These are phyloP conservation scores for Steccherinum ochraceum DNA, from an alignment of 768 basidiomycete genomes.

Conservation along the genomic window DNA sequence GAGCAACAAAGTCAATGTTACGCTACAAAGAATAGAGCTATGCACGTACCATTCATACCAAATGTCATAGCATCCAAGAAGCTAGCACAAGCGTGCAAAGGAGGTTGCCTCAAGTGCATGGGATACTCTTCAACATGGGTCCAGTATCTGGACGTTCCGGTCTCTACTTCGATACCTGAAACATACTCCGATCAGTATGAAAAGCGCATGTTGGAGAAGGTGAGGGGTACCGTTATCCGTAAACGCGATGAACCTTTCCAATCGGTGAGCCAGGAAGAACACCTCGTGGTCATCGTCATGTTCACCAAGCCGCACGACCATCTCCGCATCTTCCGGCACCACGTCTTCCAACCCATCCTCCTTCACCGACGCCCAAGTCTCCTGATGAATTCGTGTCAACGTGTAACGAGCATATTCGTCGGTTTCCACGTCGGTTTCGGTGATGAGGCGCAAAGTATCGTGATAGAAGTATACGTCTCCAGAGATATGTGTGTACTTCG, in stretches of 20 bases:
- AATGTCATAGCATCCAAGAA: background rate
- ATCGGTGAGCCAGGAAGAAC: background rate
- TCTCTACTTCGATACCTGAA: background rate
- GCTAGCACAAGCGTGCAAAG: background rate
- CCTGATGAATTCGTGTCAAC: too few species aligned
- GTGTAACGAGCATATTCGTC: background rate
- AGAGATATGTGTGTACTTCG: background rate
- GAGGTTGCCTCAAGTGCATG: background rate
- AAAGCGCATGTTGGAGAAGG: background rate
- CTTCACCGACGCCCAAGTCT: background rate
- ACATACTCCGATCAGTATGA: background rate
- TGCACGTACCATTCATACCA: background rate
- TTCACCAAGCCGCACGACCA: background rate
- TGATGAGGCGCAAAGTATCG: background rate
- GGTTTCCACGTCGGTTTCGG: background rate
- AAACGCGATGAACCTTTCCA: background rate
- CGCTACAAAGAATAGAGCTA: too few species aligned
- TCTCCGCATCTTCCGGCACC: background rate
- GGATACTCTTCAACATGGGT: background rate
- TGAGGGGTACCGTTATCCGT: too few species aligned
- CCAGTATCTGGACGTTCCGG: background rate
- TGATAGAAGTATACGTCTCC: background rate
- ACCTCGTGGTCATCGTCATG: background rate
- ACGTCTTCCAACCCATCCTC: background rate
- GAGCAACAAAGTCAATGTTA: too few species aligned